Base-by-base conservation (phyloP, 164 flowering plant genomes). In the Chimonanthus praecox region DNA sequence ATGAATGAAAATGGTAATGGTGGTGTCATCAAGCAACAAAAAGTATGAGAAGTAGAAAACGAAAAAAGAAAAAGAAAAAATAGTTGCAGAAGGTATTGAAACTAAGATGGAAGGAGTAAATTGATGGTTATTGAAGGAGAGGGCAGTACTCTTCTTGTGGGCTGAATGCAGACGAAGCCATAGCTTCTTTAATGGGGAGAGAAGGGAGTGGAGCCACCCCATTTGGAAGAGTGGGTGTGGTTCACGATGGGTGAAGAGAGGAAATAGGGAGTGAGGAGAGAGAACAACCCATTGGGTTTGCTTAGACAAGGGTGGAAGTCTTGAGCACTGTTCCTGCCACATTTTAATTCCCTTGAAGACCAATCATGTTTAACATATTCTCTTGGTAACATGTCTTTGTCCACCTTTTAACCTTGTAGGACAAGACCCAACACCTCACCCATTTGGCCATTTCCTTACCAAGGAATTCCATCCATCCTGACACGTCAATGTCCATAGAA, bases 111-210 rank as follows among this genome's bases (percentile, higher is more conserved):
- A 49, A 49, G 6, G 60, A 54, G 16, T 54, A 6, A 54, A n/a
- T n/a, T 15, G 60, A 15, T n/a, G 48, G 54, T 2, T 13, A 16
- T 51, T 47, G 49, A 7, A 49, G 13, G 73, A 15, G 46, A 5
- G 51, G 2, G 58, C 20, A 0, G 3, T 87, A 86, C 88, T 78
- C 70, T 84, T 84, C 73, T 69, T 79, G 15, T 73, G 81, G 54
- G 88, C 73, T 2, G 88, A 83, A 51, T 84, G 79, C 0, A 86
- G 77, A 67, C 89, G 84, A 78, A 75, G 18, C 89, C 87, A 84
- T 11, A 88, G 80, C 83, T 87, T 87, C 90, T 84, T 88, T 81
- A 87, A 75, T 64, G 90, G 89, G 72, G 84, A 82, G 80, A 88
- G 33, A 77, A 87, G 81, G 76, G 89, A 84, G 18, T 76, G 88